Conservation (phyloP, 306 rosid species). For the Castanea crenata region DNA sequence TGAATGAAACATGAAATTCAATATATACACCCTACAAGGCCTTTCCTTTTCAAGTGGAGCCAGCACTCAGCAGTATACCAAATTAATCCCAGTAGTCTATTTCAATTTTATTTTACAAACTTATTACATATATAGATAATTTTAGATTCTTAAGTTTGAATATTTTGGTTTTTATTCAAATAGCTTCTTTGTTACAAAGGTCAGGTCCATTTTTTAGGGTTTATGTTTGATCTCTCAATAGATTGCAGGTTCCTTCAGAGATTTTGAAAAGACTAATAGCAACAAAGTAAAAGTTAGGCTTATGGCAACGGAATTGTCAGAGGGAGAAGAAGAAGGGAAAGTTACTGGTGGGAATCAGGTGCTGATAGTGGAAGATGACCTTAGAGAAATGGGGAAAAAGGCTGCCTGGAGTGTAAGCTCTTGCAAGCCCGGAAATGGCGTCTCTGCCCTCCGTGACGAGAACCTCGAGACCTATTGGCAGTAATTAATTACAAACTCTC, state of each 20-base stretch:
- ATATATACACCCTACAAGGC: too few relatives aligned
- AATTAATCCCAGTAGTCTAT: too few relatives aligned
- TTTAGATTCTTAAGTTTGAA: too few relatives aligned
- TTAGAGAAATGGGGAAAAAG: slow-evolving; percentile 84
- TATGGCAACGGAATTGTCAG: slow-evolving; percentile 92
- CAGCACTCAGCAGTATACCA: too few relatives aligned
- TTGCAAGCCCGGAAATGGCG: slow-evolving; percentile 92
- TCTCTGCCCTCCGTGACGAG: slow-evolving; percentile 74
- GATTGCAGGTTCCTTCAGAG: neutral
- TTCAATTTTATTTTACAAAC: too few relatives aligned
- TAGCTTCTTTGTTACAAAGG: neutral
- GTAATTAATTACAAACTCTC: slow-evolving; percentile 23
- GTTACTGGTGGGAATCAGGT: slow-evolving; percentile 54
- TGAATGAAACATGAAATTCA: too few relatives aligned
- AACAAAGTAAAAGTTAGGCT: neutral
- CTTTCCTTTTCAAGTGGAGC: too few relatives aligned
- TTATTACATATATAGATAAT: too few relatives aligned
- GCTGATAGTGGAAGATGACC: slow-evolving; percentile 57
- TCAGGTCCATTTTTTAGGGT: neutral
- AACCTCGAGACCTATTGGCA: slow-evolving; percentile 91
- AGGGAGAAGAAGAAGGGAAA: slow-evolving; percentile 85
- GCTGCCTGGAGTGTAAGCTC: slow-evolving; percentile 98
- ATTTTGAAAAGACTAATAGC: too few relatives aligned
- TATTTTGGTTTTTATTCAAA: neutral
- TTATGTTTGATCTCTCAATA: neutral